phyloP scores from a whole-genome alignment of 1,284 basidiomycete species.

The Ustanciosporium gigantosporum region DNA sequence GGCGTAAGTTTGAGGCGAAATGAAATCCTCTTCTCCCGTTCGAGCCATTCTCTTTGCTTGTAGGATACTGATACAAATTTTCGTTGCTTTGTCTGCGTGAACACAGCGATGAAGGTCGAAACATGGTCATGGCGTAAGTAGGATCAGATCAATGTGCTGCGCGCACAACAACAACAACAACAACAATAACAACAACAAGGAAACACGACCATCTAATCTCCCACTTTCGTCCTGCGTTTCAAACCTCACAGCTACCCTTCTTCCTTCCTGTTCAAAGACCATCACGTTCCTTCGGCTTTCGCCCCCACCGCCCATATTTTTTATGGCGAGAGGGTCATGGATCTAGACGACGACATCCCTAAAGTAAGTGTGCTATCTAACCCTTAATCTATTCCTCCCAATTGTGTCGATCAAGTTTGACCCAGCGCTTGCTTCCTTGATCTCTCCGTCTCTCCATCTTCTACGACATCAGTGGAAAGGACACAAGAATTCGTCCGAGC shows the following conservation, averaged over 20 bases:
- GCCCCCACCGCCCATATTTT: slow-evolving; percentile 41
- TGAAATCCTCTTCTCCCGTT: background rate
- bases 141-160: too few relatives aligned
- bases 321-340: slow-evolving; percentile 35
- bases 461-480: slow-evolving; percentile 17
- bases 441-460: background rate
- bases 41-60: background rate
- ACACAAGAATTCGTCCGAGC: slow-evolving; percentile 27
- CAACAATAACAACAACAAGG: background rate
- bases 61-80: too few relatives aligned
- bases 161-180: too few relatives aligned
- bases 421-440: background rate
- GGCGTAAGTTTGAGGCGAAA: slow-evolving; percentile 23
- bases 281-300: slow-evolving; percentile 20
- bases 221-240: background rate
- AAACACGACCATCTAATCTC: background rate
- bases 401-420: background rate
- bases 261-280: slow-evolving; percentile 29
- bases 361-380: slow-evolving; percentile 11
- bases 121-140: slow-evolving; percentile 42
- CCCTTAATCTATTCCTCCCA: background rate
- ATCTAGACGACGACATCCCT: slow-evolving; percentile 37
- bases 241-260: slow-evolving; percentile 28
- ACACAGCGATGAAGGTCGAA: slow-evolving; percentile 38
- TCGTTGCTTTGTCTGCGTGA: too few relatives aligned